Percentiles rank a stretch among this genome's conserved stretches.
phyloP scores from a whole-genome alignment of 306 rosid genomes.

The Gleditsia sinensis region DNA sequence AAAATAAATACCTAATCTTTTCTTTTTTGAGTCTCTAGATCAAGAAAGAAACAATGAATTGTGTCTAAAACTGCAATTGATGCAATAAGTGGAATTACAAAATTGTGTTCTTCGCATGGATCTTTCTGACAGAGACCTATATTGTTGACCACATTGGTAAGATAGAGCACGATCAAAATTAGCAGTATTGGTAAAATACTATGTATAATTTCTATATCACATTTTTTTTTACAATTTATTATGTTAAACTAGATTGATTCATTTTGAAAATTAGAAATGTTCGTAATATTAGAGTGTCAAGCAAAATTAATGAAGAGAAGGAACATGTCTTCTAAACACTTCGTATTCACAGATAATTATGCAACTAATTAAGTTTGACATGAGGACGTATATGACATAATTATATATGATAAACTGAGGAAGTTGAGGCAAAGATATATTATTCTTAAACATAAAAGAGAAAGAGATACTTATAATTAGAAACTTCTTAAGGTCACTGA shows the following conservation, averaged over 20 bases:
- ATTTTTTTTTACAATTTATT: neutral
- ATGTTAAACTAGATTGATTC: neutral
- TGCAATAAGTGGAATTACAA: slow-evolving; percentile 29
- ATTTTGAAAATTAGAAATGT: neutral
- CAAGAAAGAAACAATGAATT: neutral
- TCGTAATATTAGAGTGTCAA: neutral
- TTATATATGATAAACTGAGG: too few relatives aligned
- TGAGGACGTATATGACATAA: too few relatives aligned
- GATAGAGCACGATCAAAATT: neutral
- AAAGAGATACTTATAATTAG: too few relatives aligned
- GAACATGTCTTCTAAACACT: too few relatives aligned
- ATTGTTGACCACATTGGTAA: slow-evolving; percentile 30
- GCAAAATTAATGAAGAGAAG: too few relatives aligned
- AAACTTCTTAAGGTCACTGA: too few relatives aligned
- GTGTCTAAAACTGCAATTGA: slow-evolving; percentile 11
- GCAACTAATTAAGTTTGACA: too few relatives aligned
- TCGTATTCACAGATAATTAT: too few relatives aligned
- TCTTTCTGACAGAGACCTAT: slow-evolving; percentile 22
- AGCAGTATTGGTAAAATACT: neutral
- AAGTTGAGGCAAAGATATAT: too few relatives aligned
- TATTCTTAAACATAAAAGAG: too few relatives aligned
- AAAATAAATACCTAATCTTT: slow-evolving; percentile 13
- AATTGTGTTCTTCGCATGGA: slow-evolving; percentile 13
- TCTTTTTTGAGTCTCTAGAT: slow-evolving; percentile 2
- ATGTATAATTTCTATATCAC: neutral